These are phyloP conservation scores for Vitis riparia DNA, from an alignment of 164 flowering plant genomes.

Conservation along the genomic window DNA sequence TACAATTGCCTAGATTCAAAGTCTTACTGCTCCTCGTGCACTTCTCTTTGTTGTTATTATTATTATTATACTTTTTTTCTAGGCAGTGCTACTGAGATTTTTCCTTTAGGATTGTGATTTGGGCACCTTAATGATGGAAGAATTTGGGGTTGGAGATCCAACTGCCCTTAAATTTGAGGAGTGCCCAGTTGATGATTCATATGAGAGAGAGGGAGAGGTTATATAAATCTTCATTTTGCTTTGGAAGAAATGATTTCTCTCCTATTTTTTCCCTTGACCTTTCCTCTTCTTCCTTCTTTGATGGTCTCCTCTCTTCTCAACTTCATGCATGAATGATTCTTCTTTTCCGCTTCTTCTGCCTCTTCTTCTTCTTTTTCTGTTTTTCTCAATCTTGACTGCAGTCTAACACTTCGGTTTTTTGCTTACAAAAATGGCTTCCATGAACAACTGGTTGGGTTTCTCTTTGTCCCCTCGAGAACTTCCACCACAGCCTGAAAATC, in stretches of 20 bases:
- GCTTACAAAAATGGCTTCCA: constrained; percentile 46
- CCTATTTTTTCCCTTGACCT: constrained; percentile 26
- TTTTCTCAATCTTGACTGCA: background rate
- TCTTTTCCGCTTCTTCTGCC: background rate
- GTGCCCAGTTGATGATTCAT: constrained; percentile 22
- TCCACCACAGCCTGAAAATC: constrained; percentile 24
- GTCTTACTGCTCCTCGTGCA: constrained; percentile 14
- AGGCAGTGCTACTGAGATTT: constrained; percentile 3
- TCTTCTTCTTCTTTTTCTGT: constrained; percentile 3
- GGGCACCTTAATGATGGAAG: background rate
- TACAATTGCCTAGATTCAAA: background rate
- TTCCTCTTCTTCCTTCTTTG: constrained; percentile 29
- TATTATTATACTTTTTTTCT: background rate
- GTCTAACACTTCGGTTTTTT: background rate
- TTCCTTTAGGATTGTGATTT: background rate
- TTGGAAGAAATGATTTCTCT: constrained; percentile 37
- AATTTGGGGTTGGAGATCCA: constrained; percentile 16
- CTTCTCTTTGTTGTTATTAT: background rate
- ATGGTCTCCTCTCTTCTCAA: constrained; percentile 5
- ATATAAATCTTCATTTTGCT: constrained; percentile 37
- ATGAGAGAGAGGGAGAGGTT: constrained; percentile 24
- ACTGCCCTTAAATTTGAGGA: constrained; percentile 15
- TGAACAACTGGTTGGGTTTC: constrained; percentile 92
- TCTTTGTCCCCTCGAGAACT: constrained; percentile 78
- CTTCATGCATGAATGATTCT: constrained; percentile 37